Percentiles rank a stretch among this genome's conserved stretches.
Conservation (phyloP, 257 asterid species). For the Solanum etuberosum region DNA sequence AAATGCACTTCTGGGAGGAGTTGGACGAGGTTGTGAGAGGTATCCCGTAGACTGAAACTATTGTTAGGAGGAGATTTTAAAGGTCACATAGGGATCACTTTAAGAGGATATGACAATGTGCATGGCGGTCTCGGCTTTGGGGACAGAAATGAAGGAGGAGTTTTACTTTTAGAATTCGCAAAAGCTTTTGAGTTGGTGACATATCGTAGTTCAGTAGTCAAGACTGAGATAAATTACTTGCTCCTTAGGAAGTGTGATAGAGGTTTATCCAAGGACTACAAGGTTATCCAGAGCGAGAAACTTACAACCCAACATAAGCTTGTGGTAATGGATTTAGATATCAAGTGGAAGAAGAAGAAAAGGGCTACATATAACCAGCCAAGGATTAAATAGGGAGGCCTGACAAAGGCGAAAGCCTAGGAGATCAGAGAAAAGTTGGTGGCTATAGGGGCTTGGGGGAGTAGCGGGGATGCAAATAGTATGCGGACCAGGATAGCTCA, state of each 20-base stretch:
- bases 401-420: neutral
- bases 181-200: neutral
- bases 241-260: neutral
- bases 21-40: neutral
- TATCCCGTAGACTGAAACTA: neutral
- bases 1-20: neutral
- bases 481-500: neutral
- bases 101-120: neutral
- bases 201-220: neutral
- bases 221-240: neutral
- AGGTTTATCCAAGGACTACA: neutral
- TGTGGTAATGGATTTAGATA: neutral
- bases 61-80: neutral
- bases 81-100: neutral
- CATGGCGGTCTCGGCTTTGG: neutral
- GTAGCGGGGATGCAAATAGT: neutral
- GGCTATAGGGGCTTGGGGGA: neutral
- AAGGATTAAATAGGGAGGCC: neutral
- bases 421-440: neutral
- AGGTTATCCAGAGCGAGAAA: neutral
- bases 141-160: neutral
- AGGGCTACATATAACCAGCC: neutral
- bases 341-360: neutral
- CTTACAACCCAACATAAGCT: neutral
- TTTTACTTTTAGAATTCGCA: neutral